Evolutionary conservation across 257 asterid genomes (phyloP), one percentile per base, ranked within the genome.

Genomic region (Prunella vulgaris): DNA sequence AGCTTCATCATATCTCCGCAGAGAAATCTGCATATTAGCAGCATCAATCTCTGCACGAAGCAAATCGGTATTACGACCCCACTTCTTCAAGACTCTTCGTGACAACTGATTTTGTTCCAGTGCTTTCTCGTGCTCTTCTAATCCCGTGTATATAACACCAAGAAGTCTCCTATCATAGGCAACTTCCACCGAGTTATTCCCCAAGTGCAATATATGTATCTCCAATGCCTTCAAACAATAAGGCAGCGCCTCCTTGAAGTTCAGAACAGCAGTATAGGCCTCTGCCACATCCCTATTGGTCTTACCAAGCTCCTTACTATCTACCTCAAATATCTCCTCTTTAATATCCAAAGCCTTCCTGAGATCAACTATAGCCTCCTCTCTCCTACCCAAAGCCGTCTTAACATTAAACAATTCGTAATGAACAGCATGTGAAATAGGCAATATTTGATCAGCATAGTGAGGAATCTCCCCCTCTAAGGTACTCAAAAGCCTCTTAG

Each of bases 31-130:
- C 96, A 93, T 90, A 73, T 93, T 90, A 28, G 98, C 93, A 42
- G 96, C 93, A 64, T 90, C 98, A 1, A 93, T 87, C 77, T 90
- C 97, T 1, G 95, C 97, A 20, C 92, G 94, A 33, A 88, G 90
- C 82, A 90, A 76, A 69, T 90, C 98, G 51, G 94, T 74, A 71
- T 61, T 64, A 60, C 81, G 82, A 60, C 97, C 97, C 98, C 98
- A 93, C 40, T 82, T 87, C 79, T 90, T 88, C 80, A 93, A 77
- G 18, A 87, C 94, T 85, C 72, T 87, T 44, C 87, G 89, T 0
- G 98, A 88, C 70, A 93, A 44, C 61, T 83, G 89, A 76, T 93
- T 93, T 71, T 93, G 96, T 46, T 93, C 96, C 76, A 93, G 72
- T 0, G 98, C 97, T 75, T 85, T 84, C 72, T 81, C 88, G 3